Conservation (phyloP, 495 filamentous ascomycete genomes). For the Podospora tetraspora region DNA sequence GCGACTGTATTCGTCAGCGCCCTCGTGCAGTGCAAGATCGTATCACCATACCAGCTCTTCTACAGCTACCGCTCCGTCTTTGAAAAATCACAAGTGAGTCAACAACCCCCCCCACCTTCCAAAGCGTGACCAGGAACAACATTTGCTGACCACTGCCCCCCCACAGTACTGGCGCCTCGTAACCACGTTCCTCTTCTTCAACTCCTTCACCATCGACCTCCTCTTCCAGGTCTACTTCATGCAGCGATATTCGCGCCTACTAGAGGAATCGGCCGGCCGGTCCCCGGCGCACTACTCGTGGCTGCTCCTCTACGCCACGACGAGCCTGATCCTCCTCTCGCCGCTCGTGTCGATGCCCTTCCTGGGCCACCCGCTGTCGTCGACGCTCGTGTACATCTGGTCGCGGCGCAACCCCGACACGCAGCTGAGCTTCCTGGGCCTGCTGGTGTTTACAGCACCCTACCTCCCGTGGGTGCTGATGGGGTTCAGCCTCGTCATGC, state of each 20-base stretch:
- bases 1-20: slow-evolving; percentile 84
- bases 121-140: not conserved
- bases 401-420: slow-evolving; percentile 90
- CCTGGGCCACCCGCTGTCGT: slow-evolving; percentile 82
- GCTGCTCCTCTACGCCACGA: slow-evolving; percentile 79
- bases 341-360: slow-evolving; percentile 85
- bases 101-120: not conserved
- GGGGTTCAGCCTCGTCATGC: slow-evolving; percentile 78
- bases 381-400: slow-evolving; percentile 97
- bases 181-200: slow-evolving; percentile 96
- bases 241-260: slow-evolving; percentile 88
- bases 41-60: slow-evolving; percentile 90
- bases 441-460: slow-evolving; percentile 87
- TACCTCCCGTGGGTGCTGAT: slow-evolving; percentile 97
- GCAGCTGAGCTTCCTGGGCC: slow-evolving; percentile 79
- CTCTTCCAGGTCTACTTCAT: slow-evolving; percentile 99
- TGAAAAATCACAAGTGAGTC: slow-evolving; percentile 70
- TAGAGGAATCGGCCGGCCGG: slow-evolving; percentile 87
- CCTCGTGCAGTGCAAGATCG: slow-evolving; percentile 84
- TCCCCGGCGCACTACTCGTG: slow-evolving; percentile 92
- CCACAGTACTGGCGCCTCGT: slow-evolving; percentile 88
- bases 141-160: not conserved
- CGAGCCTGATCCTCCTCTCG: slow-evolving; percentile 70
- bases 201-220: slow-evolving; percentile 86
- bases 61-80: slow-evolving; percentile 94